Evolutionary conservation across 2,329 filamentous ascomycete genomes (phyloP).

Genomic region (Exophiala aquamarina): DNA sequence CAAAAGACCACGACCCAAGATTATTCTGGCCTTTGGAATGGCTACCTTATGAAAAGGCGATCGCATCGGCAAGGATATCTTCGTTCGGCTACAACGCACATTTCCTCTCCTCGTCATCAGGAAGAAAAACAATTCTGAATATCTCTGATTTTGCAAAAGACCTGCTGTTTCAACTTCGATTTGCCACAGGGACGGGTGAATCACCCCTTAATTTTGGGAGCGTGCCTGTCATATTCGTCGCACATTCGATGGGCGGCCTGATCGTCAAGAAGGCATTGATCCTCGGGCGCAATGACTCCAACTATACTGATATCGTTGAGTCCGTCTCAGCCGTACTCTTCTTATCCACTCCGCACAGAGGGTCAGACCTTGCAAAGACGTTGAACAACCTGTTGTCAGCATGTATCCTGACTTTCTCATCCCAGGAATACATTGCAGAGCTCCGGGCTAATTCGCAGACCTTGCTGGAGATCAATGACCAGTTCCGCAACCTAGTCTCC

Average conservation of each 20-base stretch:
- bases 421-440: constrained; percentile 33
- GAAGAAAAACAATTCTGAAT: not conserved
- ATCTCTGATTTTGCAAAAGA: constrained; percentile 19
- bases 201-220: not conserved
- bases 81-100: constrained; percentile 32
- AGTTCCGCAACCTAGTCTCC: constrained; percentile 42
- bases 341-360: constrained; percentile 34
- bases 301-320: not conserved
- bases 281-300: constrained; percentile 7
- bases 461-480: constrained; percentile 44
- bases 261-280: constrained; percentile 19
- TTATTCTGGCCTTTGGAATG: constrained; percentile 43
- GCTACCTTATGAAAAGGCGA: constrained; percentile 34
- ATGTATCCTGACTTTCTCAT: not conserved
- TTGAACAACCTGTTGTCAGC: constrained; percentile 34
- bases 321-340: constrained; percentile 28
- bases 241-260: constrained; percentile 18
- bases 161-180: constrained; percentile 5
- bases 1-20: constrained; percentile 17
- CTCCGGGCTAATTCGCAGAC: constrained; percentile 37
- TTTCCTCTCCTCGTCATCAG: not conserved
- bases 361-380: constrained; percentile 27
- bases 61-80: constrained; percentile 27
- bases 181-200: not conserved
- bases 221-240: constrained; percentile 18